These are phyloP conservation scores for Pilaira anomala DNA, from an alignment of 192 early-diverging fungal species.

Conservation along the genomic window DNA sequence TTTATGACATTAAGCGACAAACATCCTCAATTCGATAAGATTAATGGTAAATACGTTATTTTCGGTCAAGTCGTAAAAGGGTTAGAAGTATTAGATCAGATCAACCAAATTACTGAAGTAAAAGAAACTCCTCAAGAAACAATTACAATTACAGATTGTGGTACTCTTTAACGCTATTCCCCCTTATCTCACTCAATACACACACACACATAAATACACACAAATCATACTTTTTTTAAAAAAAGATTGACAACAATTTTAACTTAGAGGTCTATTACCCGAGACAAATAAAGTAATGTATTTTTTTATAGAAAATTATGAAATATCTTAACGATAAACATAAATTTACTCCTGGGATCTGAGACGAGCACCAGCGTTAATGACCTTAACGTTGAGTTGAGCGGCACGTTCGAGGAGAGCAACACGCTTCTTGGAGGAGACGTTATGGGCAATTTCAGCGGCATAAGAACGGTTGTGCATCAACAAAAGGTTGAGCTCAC, in stretches of 20 bases:
- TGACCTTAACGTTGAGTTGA: slow-evolving; percentile 95
- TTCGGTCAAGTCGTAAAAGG: slow-evolving; percentile 64
- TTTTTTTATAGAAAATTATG: not conserved
- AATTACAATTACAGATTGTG: slow-evolving; percentile 27
- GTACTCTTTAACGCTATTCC: not conserved
- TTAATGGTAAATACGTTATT: slow-evolving; percentile 62
- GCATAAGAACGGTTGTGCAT: slow-evolving; percentile 99
- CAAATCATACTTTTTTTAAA: too few species aligned
- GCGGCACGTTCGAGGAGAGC: slow-evolving; percentile 90
- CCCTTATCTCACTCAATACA: too few species aligned
- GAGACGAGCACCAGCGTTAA: slow-evolving; percentile 88
- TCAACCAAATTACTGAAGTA: slow-evolving; percentile 34
- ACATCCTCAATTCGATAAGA: slow-evolving; percentile 31
- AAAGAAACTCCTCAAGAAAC: slow-evolving; percentile 21
- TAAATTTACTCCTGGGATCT: slow-evolving; percentile 68
- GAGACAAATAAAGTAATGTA: not conserved
- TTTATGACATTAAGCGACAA: slow-evolving; percentile 43
- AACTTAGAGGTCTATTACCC: too few species aligned
- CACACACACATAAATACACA: too few species aligned
- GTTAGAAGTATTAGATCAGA: slow-evolving; percentile 45
- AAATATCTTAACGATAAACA: not conserved
- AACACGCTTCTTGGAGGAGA: slow-evolving; percentile 91
- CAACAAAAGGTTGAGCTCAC: slow-evolving; percentile 92
- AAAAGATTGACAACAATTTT: too few species aligned
- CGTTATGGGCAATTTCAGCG: slow-evolving; percentile 98